phyloP scores from a whole-genome alignment of 1,284 basidiomycete genomes.

The Microbotryum lychnidis-dioicae region DNA sequence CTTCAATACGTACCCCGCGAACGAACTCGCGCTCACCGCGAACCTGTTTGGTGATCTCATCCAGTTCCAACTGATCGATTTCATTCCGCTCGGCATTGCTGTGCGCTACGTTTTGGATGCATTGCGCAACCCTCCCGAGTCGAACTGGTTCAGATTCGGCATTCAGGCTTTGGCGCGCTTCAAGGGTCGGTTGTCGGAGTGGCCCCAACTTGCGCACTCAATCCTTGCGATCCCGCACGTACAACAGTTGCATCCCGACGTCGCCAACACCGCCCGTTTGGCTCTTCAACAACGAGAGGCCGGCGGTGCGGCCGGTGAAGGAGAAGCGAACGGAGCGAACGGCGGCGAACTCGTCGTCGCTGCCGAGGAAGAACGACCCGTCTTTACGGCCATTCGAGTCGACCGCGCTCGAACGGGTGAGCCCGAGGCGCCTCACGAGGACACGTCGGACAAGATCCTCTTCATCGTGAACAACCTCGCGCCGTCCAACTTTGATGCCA shows the following conservation, averaged over 20 bases:
- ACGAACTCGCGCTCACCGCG: conserved; percentile 91
- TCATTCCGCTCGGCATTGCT: conserved; percentile 91
- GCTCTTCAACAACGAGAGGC: conserved; percentile 50
- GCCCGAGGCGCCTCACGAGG: conserved; percentile 66
- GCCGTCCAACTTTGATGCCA: conserved; percentile 82
- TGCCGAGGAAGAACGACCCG: conserved; percentile 39
- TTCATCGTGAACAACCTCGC: conserved; percentile 99
- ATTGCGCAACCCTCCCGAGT: conserved; percentile 76
- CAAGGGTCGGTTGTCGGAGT: conserved; percentile 79
- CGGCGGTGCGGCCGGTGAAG: conserved; percentile 26
- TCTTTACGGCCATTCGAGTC: conserved; percentile 61
- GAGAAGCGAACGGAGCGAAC: background rate
- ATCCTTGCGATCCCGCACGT: conserved; percentile 81
- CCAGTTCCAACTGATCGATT: conserved; percentile 86
- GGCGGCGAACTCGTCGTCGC: background rate
- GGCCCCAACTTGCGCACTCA: conserved; percentile 87
- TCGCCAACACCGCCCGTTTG: conserved; percentile 65
- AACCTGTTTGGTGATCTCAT: conserved; percentile 95
- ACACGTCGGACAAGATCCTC: conserved; percentile 83
- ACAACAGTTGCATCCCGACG: conserved; percentile 74
- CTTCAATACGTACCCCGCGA: conserved; percentile 92
- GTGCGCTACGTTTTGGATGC: conserved; percentile 96
- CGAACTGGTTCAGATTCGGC: conserved; percentile 93
- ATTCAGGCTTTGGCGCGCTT: conserved; percentile 83
- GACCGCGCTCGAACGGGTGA: conserved; percentile 40